These are phyloP conservation scores for Hortiboletus rubellus DNA, from an alignment of 1,284 basidiomycete genomes.

Conservation along the genomic window DNA sequence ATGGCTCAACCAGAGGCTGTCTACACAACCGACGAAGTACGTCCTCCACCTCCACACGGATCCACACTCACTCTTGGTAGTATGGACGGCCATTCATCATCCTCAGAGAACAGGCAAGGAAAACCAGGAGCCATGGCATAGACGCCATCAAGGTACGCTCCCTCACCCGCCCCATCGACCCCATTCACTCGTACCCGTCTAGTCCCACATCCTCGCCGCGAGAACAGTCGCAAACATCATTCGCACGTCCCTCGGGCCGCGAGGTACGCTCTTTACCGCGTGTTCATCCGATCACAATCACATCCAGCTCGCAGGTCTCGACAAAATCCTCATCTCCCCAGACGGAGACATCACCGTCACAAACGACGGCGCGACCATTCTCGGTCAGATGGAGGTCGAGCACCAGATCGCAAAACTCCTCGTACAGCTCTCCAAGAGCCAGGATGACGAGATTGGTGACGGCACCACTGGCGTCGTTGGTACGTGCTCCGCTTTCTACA, in stretches of 20 bases:
- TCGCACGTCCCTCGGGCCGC: constrained; percentile 91
- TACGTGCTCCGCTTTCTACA: constrained; percentile 45
- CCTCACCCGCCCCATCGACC: neutral
- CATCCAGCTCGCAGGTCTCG: constrained; percentile 63
- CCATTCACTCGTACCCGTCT: constrained; percentile 1
- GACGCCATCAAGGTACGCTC: constrained; percentile 90
- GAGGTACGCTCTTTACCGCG: constrained; percentile 54
- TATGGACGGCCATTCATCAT: constrained; percentile 98
- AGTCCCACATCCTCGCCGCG: constrained; percentile 96
- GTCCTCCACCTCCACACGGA: neutral
- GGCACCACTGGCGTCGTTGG: constrained; percentile 99
- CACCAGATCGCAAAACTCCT: constrained; percentile 98
- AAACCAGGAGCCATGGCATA: constrained; percentile 91
- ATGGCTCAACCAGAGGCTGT: constrained; percentile 58
- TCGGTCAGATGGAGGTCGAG: constrained; percentile 97
- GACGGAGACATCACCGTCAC: constrained; percentile 99
- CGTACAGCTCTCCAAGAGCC: constrained; percentile 94
- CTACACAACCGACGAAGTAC: constrained; percentile 89
- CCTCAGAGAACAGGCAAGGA: constrained; percentile 91
- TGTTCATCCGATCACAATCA: constrained; percentile 1
- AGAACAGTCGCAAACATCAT: constrained; percentile 94
- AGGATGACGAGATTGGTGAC: constrained; percentile 99
- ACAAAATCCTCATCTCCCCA: constrained; percentile 98
- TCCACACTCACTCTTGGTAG: constrained; percentile 42
- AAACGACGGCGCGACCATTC: constrained; percentile 97